Evolutionary conservation across 768 basidiomycete species (phyloP).

Genomic region (Panaeolus cyanescens): DNA sequence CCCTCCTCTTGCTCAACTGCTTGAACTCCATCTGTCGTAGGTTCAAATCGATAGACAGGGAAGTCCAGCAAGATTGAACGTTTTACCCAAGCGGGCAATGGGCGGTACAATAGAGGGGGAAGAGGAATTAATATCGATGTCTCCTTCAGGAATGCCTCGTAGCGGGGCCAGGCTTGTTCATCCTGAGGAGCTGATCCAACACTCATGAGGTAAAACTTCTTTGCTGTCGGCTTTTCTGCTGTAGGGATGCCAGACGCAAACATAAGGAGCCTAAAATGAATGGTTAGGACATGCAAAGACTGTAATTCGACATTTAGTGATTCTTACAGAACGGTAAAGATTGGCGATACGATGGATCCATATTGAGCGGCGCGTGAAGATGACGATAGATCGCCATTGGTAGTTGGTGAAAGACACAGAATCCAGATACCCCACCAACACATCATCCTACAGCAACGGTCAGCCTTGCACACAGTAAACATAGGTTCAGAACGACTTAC

Average conservation of each 20-base stretch:
- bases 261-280: slow-evolving; percentile 48
- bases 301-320: not conserved
- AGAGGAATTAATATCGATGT: slow-evolving; percentile 67
- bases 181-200: slow-evolving; percentile 36
- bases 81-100: slow-evolving; percentile 54
- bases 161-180: slow-evolving; percentile 48
- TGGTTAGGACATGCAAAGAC: not conserved
- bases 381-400: slow-evolving; percentile 40
- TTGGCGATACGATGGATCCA: slow-evolving; percentile 59
- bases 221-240: slow-evolving; percentile 67
- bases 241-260: slow-evolving; percentile 73
- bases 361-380: slow-evolving; percentile 57
- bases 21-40: slow-evolving; percentile 45
- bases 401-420: slow-evolving; percentile 58
- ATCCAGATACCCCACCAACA: slow-evolving; percentile 73
- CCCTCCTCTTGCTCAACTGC: slow-evolving; percentile 37
- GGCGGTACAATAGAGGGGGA: slow-evolving; percentile 55
- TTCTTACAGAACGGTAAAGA: slow-evolving; percentile 64
- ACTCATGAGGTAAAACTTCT: slow-evolving; percentile 56
- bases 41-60: slow-evolving; percentile 61
- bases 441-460: slow-evolving; percentile 40
- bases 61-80: slow-evolving; percentile 60
- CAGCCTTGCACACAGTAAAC: not conserved
- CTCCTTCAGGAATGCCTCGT: slow-evolving; percentile 52
- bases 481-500: slow-evolving; percentile 33